Evolutionary conservation across 2,329 filamentous ascomycete species (phyloP).

Genomic region (Penicillium sp.): DNA sequence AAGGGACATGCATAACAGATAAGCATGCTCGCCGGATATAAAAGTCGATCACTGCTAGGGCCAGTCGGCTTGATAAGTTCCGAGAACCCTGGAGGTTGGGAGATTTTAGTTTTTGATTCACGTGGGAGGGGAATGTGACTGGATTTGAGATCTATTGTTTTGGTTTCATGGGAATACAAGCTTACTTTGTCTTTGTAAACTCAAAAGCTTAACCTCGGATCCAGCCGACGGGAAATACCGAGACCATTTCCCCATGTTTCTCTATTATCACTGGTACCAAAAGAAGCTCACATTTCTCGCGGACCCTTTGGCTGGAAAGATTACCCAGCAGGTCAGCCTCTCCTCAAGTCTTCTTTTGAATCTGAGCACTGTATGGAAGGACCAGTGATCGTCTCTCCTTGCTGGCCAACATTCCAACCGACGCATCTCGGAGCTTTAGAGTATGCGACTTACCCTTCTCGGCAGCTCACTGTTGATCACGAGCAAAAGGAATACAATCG

Average conservation of each 20-base stretch:
- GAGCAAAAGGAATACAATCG: neutral
- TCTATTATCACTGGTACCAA: too few species aligned
- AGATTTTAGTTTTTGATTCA: too few species aligned
- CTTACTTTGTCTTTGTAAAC: too few species aligned
- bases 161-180: too few species aligned
- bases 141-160: too few species aligned
- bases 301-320: neutral
- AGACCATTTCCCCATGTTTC: too few species aligned
- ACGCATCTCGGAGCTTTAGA: constrained; percentile 17
- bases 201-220: too few species aligned
- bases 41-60: too few species aligned
- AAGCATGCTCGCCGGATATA: constrained; percentile 3
- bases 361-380: neutral
- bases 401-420: constrained; percentile 14
- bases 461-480: constrained; percentile 11
- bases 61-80: too few species aligned
- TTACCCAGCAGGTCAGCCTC: neutral
- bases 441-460: constrained; percentile 14
- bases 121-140: too few species aligned
- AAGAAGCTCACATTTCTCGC: constrained; percentile 1
- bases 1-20: constrained; percentile 2
- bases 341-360: neutral
- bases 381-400: constrained; percentile 11
- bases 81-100: too few species aligned
- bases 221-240: too few species aligned